Conservation (phyloP, 2,329 filamentous ascomycete genomes). For the Grosmannia serpens region DNA sequence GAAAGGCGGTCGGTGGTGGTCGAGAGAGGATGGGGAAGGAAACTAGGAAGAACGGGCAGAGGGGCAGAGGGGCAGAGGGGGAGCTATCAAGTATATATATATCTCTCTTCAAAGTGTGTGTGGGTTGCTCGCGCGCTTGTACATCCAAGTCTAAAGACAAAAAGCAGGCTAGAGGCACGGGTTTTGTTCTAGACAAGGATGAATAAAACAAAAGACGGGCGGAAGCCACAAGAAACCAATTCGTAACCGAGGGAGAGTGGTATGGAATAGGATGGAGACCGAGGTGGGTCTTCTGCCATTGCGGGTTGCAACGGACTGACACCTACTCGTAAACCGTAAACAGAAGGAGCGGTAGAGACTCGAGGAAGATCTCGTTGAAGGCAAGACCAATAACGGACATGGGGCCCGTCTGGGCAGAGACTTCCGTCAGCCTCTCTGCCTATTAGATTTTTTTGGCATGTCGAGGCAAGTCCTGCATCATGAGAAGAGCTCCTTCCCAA, state of each 20-base stretch:
- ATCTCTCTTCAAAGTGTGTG: background rate
- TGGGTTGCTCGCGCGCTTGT: background rate
- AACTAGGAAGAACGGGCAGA: background rate
- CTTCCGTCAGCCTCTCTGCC: background rate
- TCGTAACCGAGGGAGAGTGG: background rate
- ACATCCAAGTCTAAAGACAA: background rate
- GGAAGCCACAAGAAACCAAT: background rate
- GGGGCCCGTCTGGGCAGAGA: background rate
- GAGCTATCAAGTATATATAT: conserved; percentile 1
- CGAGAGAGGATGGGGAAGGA: background rate
- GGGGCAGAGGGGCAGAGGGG: background rate
- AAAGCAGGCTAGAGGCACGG: background rate
- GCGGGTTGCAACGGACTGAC: background rate
- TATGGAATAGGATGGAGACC: background rate
- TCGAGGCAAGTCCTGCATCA: background rate
- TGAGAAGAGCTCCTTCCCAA: background rate
- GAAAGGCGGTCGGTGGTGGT: background rate
- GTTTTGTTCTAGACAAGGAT: background rate
- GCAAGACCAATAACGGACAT: background rate
- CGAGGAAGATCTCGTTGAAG: background rate
- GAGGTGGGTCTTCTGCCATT: background rate
- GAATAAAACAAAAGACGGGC: conserved; percentile 1
- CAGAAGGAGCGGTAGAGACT: background rate
- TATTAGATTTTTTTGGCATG: background rate
- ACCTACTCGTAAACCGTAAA: background rate